Base-by-base conservation (phyloP, 306 rosid species). In the Vigna trinervia region DNA sequence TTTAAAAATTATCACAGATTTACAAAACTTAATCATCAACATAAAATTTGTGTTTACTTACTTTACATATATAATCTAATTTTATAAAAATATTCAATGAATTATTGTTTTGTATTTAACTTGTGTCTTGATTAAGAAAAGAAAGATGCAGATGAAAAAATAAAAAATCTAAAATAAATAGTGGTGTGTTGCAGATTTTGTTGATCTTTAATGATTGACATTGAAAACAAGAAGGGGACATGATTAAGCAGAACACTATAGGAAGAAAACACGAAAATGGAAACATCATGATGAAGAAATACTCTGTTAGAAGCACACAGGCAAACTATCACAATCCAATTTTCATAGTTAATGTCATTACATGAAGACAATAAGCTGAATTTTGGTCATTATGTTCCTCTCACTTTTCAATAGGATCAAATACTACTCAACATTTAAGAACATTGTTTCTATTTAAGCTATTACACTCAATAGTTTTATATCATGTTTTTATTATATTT, bases 361-460 rank as follows among this genome's bases (percentile, higher is more conserved):
- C 58, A 19, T 58, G 43, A 26, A 65, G 64, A 26, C 70, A 80
- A 36, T 66, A 34, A 58, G 22, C 43, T 75, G 76, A 81, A 61
- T 69, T 75, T 60, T 77, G 68, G 20, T 6, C 54, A 64, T 80
- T 3, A 73, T 74, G 2, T 58, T 58, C 64, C 65, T 15, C 45
- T 73, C 20, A 43, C 70, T 20, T 56, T 60, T 17, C 65, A 68
- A 32, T 43, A 66, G 12, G 32, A 58, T 22, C 43, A 17, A 19
- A 38, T 7, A 38, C 0, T 38, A 6, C 9, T 38, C 43, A 38
- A 38, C 1, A 38, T 38, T 38, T 38, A 38, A 38, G 28, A 51
- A 30, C 74, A 51, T 38, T 50, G 39, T 72, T 1, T 22, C 30
- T 48, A 12, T 57, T 67, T 67, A 38, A 12, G 32, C 74, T 39